These are phyloP conservation scores for Cystofilobasidium macerans DNA, from an alignment of 768 basidiomycete genomes.

Conservation along the genomic window DNA sequence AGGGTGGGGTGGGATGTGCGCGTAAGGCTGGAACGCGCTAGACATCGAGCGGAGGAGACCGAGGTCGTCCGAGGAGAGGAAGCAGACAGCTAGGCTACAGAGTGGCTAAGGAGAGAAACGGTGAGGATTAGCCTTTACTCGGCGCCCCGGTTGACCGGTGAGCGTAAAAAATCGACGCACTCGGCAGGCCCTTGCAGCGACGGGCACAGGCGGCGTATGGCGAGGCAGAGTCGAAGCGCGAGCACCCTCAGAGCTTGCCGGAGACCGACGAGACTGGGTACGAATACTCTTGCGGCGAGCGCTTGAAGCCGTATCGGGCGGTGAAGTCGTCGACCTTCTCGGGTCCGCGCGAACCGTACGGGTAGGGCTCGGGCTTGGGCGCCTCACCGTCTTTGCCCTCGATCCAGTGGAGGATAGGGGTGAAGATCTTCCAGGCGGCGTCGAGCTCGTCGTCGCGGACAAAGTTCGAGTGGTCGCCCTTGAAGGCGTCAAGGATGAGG, in stretches of 20 bases:
- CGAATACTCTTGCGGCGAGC: constrained; percentile 51
- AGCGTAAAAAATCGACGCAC: too few species aligned
- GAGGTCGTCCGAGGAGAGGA: too few species aligned
- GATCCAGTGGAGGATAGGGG: constrained; percentile 79
- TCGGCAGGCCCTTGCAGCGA: too few species aligned
- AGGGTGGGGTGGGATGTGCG: too few species aligned
- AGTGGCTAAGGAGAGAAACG: too few species aligned
- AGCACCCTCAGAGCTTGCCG: background rate
- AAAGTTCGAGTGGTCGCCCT: constrained; percentile 99
- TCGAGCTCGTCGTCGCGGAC: constrained; percentile 96
- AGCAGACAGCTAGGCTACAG: too few species aligned
- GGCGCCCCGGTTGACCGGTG: too few species aligned
- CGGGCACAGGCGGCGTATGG: too few species aligned
- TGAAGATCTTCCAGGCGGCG: constrained; percentile 73
- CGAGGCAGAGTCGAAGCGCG: too few species aligned
- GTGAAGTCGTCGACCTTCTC: constrained; percentile 68
- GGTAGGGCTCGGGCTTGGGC: constrained; percentile 67
- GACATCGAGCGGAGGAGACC: too few species aligned
- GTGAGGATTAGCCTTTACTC: too few species aligned
- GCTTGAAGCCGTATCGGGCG: constrained; percentile 61
- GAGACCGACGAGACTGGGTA: background rate
- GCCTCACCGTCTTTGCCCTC: constrained; percentile 54
- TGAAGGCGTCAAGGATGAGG: constrained; percentile 86
- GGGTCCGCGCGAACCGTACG: constrained; percentile 93
- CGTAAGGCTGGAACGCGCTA: too few species aligned